Conservation (phyloP, 768 basidiomycete genomes). For the Pulveroboletus sp. region DNA sequence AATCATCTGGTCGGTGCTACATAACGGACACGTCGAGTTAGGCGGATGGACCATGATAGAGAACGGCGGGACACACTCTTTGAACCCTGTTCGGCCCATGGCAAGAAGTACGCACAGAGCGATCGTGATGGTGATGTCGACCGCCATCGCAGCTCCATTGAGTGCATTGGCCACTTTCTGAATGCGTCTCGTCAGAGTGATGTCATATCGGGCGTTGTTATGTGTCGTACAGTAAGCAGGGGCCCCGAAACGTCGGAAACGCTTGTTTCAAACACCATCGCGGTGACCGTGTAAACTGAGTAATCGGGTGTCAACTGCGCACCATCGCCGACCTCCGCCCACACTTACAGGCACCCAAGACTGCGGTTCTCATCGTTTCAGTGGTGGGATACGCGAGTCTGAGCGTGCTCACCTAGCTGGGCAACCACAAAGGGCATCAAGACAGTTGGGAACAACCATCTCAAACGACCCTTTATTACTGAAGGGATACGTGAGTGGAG, state of each 20-base stretch:
- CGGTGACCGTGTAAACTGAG: conserved; percentile 14
- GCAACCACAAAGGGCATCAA: conserved; percentile 16
- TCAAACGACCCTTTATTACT: conserved; percentile 15
- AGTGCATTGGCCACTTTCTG: conserved; percentile 14
- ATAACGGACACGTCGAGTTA: neutral
- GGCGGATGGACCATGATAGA: no score
- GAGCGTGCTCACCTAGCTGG: conserved; percentile 12
- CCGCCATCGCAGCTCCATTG: conserved; percentile 11
- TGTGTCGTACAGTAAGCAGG: conserved; percentile 14
- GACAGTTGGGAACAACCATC: conserved; percentile 17
- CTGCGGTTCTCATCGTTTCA: conserved; percentile 7
- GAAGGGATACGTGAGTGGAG: neutral
- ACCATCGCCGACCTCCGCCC: neutral
- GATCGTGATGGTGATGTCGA: conserved; percentile 20
- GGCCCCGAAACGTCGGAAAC: conserved; percentile 15
- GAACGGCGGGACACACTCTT: conserved; percentile 9
- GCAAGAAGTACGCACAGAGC: conserved; percentile 18
- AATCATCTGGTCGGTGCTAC: conserved; percentile 24
- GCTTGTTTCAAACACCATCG: conserved; percentile 13
- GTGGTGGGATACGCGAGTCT: neutral
- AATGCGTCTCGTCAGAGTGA: conserved; percentile 2
- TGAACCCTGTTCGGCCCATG: conserved; percentile 23
- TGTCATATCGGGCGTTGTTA: neutral
- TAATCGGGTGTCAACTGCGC: conserved; percentile 2
- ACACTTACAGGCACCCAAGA: conserved; percentile 14